Evolutionary conservation across 108 stramenopile genomes (phyloP).

Genomic region (Fragilaria crotonensis): DNA sequence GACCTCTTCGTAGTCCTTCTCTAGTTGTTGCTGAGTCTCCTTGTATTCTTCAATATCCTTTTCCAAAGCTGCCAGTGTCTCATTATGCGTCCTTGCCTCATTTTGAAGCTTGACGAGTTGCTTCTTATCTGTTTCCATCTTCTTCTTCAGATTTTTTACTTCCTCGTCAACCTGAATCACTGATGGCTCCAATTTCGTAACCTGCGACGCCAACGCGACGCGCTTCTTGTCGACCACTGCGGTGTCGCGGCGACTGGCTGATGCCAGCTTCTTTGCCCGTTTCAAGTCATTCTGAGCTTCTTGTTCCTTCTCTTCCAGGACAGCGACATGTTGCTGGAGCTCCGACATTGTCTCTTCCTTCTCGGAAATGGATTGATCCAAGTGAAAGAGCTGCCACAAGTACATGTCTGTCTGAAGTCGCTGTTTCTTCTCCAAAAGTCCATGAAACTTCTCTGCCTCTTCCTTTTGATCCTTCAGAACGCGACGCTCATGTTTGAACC

Average conservation of each 20-base stretch:
- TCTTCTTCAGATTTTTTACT: conserved; percentile 55
- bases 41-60: conserved; percentile 45
- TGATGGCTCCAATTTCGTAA: conserved; percentile 63
- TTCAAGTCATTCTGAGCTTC: conserved; percentile 55
- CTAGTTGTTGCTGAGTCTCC: conserved; percentile 37
- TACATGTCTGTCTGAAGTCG: conserved; percentile 77
- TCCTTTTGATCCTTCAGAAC: conserved; percentile 93
- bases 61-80: conserved; percentile 42
- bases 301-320: conserved; percentile 38
- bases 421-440: conserved; percentile 53
- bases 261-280: conserved; percentile 63
- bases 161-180: conserved; percentile 68
- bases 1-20: conserved; percentile 77
- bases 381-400: conserved; percentile 91
- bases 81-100: conserved; percentile 48
- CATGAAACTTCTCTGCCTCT: conserved; percentile 85
- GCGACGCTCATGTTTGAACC: conserved; percentile 75
- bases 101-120: conserved; percentile 47
- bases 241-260: conserved; percentile 43
- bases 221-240: conserved; percentile 67
- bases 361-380: conserved; percentile 74
- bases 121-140: conserved; percentile 49
- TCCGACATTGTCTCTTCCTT: conserved; percentile 47
- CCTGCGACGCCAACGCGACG: conserved; percentile 47
- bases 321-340: conserved; percentile 50